phyloP scores from a whole-genome alignment of 805 yeast genomes.

The Yarrowia sp. region DNA sequence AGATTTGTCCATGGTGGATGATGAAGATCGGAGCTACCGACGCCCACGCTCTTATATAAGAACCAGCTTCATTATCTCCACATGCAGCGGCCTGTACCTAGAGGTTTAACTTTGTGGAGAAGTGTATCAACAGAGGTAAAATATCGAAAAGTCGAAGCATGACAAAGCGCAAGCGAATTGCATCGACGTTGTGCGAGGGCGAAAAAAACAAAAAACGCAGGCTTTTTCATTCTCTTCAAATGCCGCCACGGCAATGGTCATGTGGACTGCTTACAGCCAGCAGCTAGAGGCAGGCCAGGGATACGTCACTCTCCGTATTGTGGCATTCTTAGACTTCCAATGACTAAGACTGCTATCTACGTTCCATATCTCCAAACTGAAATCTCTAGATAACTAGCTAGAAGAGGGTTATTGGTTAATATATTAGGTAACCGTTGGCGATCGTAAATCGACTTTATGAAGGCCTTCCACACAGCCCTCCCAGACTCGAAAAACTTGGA shows the following conservation, averaged over 20 bases:
- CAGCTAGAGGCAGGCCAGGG: too few species aligned
- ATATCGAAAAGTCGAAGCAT: background rate
- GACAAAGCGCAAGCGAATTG: background rate
- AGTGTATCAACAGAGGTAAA: background rate
- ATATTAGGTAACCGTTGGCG: background rate
- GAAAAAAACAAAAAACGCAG: background rate
- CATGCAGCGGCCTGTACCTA: background rate
- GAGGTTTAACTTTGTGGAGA: constrained; percentile 14
- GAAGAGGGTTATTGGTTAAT: background rate
- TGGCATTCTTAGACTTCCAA: background rate
- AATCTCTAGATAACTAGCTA: background rate
- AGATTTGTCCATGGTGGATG: background rate
- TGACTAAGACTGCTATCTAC: background rate
- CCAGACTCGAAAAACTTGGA: too few species aligned
- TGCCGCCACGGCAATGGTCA: background rate
- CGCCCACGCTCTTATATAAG: background rate
- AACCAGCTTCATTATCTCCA: background rate
- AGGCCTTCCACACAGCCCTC: too few species aligned
- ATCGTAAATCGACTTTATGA: too few species aligned
- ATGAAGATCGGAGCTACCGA: background rate
- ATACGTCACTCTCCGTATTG: background rate
- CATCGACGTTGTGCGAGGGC: background rate
- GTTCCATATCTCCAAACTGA: background rate
- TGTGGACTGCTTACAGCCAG: background rate
- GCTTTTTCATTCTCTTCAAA: background rate